Conservation (phyloP, 768 basidiomycete species). For the Lactarius sp. region DNA sequence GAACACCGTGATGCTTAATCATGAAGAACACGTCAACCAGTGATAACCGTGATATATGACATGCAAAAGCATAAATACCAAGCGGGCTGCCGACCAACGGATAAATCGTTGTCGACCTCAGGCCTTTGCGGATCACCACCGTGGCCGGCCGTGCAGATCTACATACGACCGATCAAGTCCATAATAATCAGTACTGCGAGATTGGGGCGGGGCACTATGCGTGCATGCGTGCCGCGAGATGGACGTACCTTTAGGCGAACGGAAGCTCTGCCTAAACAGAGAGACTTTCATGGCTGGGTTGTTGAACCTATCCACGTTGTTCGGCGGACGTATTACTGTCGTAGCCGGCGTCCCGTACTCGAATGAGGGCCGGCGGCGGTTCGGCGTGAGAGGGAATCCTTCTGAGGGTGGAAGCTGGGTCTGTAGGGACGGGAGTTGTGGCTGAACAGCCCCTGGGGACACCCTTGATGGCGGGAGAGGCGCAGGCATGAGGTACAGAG, state of each 20-base stretch:
- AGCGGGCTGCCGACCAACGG: background rate
- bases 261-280: background rate
- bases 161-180: background rate
- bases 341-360: background rate
- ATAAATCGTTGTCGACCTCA: background rate
- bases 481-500: background rate
- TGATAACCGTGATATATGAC: background rate
- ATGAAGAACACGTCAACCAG: background rate
- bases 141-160: background rate
- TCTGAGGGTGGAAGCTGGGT: background rate
- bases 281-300: constrained; percentile 9
- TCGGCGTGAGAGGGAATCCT: constrained; percentile 17
- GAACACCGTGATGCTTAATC: background rate
- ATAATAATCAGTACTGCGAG: background rate
- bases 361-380: constrained; percentile 13
- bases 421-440: background rate
- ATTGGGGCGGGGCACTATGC: background rate
- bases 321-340: background rate
- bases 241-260: constrained; percentile 18
- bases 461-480: background rate
- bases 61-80: background rate
- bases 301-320: background rate
- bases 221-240: background rate
- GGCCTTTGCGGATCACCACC: background rate
- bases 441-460: background rate